Percentiles rank a stretch among this genome's conserved stretches.
Evolutionary conservation across 2,329 filamentous ascomycete species (phyloP).

Genomic region (Exophiala bonariae): DNA sequence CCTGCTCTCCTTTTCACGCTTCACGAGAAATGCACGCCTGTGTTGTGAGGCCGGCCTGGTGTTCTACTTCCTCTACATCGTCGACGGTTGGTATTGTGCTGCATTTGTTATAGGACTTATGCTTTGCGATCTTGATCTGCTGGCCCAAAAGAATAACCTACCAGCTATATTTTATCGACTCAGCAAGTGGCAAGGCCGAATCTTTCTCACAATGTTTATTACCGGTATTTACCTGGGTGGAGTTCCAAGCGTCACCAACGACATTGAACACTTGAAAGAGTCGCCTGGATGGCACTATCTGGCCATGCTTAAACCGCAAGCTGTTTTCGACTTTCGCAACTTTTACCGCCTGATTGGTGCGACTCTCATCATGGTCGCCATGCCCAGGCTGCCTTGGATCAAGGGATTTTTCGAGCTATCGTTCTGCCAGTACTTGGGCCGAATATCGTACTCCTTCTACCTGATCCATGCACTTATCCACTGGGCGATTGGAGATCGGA

Average conservation of each 20-base stretch:
- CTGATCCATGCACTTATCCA: conserved; percentile 47
- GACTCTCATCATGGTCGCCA: conserved; percentile 54
- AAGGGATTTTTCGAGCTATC: conserved; percentile 45
- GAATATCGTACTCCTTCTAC: conserved; percentile 49
- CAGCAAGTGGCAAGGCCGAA: conserved; percentile 48
- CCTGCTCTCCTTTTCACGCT: conserved; percentile 55
- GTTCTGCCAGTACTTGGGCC: conserved; percentile 47
- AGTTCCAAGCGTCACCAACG: conserved; percentile 53
- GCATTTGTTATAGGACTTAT: conserved; percentile 64
- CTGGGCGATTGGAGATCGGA: conserved; percentile 59
- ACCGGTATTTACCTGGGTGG: conserved; percentile 60
- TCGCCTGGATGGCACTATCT: conserved; percentile 40
- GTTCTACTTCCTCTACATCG: conserved; percentile 67
- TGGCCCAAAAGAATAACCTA: conserved; percentile 51
- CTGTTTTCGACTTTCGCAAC: conserved; percentile 66
- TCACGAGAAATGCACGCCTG: conserved; percentile 55
- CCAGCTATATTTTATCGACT: conserved; percentile 51
- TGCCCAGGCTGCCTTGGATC: conserved; percentile 58
- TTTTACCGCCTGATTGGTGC: conserved; percentile 66
- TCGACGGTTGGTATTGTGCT: conserved; percentile 63
- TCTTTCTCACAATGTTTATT: conserved; percentile 55
- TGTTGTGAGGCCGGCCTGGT: conserved; percentile 55
- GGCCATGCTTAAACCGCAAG: conserved; percentile 57
- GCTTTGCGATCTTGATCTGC: conserved; percentile 60
- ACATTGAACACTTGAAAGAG: conserved; percentile 51